Evolutionary conservation across 2,329 filamentous ascomycete species (phyloP).

Genomic region (Epichloe uncinata): DNA sequence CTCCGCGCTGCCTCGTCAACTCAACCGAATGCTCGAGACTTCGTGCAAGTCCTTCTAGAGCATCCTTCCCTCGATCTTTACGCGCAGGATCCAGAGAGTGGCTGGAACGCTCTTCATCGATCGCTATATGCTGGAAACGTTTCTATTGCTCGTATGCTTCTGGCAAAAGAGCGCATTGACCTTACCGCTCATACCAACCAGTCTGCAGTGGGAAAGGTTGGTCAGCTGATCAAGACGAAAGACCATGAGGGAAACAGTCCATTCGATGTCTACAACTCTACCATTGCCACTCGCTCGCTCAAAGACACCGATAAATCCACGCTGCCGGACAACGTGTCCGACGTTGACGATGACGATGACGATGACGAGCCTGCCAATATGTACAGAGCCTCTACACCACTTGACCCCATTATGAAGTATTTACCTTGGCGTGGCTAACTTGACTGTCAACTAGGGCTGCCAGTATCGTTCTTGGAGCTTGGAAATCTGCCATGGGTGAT

Average conservation of each 20-base stretch:
- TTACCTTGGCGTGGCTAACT: not conserved
- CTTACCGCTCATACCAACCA: conserved; percentile 41
- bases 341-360: conserved; percentile 44
- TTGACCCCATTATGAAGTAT: not conserved
- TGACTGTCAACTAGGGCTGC: conserved; percentile 7
- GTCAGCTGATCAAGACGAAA: conserved; percentile 82
- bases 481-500: conserved; percentile 40
- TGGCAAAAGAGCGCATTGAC: conserved; percentile 63
- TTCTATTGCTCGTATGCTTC: conserved; percentile 66
- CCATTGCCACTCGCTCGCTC: conserved; percentile 65
- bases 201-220: conserved; percentile 46
- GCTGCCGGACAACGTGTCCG: conserved; percentile 37
- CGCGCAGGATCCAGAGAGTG: conserved; percentile 76
- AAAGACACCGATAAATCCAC: conserved; percentile 34
- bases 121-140: conserved; percentile 85
- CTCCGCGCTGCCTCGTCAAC: conserved; percentile 72
- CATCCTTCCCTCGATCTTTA: conserved; percentile 79
- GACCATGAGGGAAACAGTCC: conserved; percentile 91
- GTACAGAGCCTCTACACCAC: conserved; percentile 13
- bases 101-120: conserved; percentile 90
- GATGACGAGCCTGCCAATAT: conserved; percentile 13
- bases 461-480: conserved; percentile 9
- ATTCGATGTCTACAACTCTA: conserved; percentile 82
- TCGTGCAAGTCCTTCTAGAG: conserved; percentile 67
- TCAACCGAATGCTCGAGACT: conserved; percentile 53